These are phyloP conservation scores for Rhodotorula sp. DNA, from an alignment of 1,284 basidiomycete species.

Conservation along the genomic window DNA sequence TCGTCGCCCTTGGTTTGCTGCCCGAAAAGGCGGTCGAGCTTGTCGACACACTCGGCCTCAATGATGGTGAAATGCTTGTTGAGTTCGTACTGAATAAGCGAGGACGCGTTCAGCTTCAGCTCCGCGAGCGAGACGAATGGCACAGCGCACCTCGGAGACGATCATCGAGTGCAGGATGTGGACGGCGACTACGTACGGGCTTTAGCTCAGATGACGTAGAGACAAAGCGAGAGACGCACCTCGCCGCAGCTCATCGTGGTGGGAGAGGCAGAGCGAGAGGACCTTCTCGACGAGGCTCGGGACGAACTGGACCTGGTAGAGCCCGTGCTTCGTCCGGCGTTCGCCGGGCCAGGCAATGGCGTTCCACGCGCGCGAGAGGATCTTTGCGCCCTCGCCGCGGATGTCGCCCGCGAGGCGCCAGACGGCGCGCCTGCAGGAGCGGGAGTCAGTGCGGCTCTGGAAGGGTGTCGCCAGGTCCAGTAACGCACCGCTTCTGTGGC, in stretches of 20 bases:
- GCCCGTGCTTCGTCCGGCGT: constrained; percentile 2
- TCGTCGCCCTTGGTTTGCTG: constrained; percentile 86
- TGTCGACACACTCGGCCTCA: constrained; percentile 91
- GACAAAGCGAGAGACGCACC: constrained; percentile 51
- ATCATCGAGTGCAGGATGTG: constrained; percentile 92
- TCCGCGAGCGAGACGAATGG: no score
- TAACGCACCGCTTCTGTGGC: constrained; percentile 66
- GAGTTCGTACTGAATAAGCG: constrained; percentile 22
- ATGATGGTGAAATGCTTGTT: constrained; percentile 54
- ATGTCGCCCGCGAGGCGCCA: constrained; percentile 96
- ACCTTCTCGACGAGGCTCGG: constrained; percentile 86
- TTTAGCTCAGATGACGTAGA: no score
- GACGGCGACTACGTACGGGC: constrained; percentile 60
- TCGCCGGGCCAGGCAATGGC: constrained; percentile 77
- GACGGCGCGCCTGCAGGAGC: constrained; percentile 70
- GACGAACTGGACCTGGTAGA: constrained; percentile 63
- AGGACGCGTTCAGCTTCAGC: neutral
- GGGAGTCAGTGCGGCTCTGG: neutral
- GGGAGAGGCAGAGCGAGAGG: constrained; percentile 88
- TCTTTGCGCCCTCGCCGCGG: constrained; percentile 85
- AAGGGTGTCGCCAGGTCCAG: constrained; percentile 21
- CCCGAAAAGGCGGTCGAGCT: constrained; percentile 89
- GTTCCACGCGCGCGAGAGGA: constrained; percentile 82
- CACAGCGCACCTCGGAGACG: constrained; percentile 70
- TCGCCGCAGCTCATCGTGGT: constrained; percentile 87